Evolutionary conservation across 352 stramenopile species (phyloP), one percentile per base, ranked within the genome.

Genomic region (Globisporangium perplexum): DNA sequence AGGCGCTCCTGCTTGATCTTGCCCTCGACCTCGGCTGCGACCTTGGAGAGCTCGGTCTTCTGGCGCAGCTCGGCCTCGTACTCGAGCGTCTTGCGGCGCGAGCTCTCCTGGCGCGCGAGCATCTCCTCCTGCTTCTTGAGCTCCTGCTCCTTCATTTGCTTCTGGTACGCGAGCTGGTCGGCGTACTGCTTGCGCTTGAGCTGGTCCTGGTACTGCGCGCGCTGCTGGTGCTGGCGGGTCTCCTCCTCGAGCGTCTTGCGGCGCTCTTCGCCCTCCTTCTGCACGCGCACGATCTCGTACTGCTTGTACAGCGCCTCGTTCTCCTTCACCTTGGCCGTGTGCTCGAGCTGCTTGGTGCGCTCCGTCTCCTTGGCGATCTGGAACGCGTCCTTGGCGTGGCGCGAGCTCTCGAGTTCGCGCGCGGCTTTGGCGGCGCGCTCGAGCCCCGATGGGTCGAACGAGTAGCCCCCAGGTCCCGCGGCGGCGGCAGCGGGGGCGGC

Each of bases 71-170:
- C 90, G 24, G 95, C 94, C 74, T 99, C 96, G 64, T 98, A 97
- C 68, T 99, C 95, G 43, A 98, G 83, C 20, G 96, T 99, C 77
- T 98, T 98, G 47, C 96, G 89, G 63, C 96, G 78, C 67, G 98
- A 97, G 20, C 88, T 83, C 77, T 99, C 96, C 66, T 98, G 93
- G 47, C 94, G 83, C 55, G 86, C 82, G 4, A 98, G 83, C 72
- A 98, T 98, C 79, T 99, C 96, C 77, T 99, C 97, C 76, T 99
- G 93, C 69, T 98, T 99, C 79, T 98, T 97, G 23, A 98, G 69
- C 78, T 99, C 93, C 69, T 98, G 95, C 65, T 98, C 93, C 59
- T 95, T 93, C 80, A 94, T 93, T 63, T 92, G 88, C 73, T 98
- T 98, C 68, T 98, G 94, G 26, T 95, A 95, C 33, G 96, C 91